Evolutionary conservation across 2,329 filamentous ascomycete species (phyloP).

Genomic region (Talaromyces albobiverticillius): DNA sequence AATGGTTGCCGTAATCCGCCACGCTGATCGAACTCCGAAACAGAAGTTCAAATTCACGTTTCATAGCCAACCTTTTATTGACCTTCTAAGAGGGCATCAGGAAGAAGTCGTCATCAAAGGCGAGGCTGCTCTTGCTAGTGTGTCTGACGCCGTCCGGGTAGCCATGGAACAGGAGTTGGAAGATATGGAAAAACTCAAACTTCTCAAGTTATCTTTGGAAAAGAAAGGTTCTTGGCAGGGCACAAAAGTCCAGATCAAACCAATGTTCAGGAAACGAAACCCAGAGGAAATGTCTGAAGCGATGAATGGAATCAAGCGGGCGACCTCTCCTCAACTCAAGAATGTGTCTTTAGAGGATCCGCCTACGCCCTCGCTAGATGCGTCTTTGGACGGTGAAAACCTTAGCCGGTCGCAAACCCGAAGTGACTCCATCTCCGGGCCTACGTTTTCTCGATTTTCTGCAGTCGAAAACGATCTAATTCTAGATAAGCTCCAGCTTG

Average conservation of each 20-base stretch:
- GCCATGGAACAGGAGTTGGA: constrained; percentile 78
- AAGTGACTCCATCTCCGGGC: constrained; percentile 81
- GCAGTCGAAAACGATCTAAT: constrained; percentile 90
- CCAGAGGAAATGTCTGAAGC: constrained; percentile 54
- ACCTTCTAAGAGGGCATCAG: constrained; percentile 89
- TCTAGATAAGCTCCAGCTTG: constrained; percentile 91
- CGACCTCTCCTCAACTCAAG: constrained; percentile 13
- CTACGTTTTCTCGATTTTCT: constrained; percentile 90
- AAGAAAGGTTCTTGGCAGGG: constrained; percentile 94
- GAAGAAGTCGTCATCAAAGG: constrained; percentile 94
- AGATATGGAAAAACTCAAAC: constrained; percentile 79
- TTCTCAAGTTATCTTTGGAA: constrained; percentile 79
- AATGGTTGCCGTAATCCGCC: constrained; percentile 92
- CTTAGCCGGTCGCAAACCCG: constrained; percentile 56
- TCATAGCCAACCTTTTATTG: constrained; percentile 92
- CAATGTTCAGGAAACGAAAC: constrained; percentile 92
- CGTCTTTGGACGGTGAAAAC: constrained; percentile 25
- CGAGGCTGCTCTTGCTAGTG: constrained; percentile 82
- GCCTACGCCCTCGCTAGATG: constrained; percentile 22
- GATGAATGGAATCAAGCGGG: constrained; percentile 19
- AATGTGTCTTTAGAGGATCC: constrained; percentile 19
- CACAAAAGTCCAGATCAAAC: constrained; percentile 98
- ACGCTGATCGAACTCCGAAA: constrained; percentile 95
- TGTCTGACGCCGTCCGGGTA: constrained; percentile 79
- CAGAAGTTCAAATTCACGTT: constrained; percentile 99